Evolutionary conservation across 106 monocot species (phyloP), one percentile per base, ranked within the genome.

Genomic region (Acorus gramineus): DNA sequence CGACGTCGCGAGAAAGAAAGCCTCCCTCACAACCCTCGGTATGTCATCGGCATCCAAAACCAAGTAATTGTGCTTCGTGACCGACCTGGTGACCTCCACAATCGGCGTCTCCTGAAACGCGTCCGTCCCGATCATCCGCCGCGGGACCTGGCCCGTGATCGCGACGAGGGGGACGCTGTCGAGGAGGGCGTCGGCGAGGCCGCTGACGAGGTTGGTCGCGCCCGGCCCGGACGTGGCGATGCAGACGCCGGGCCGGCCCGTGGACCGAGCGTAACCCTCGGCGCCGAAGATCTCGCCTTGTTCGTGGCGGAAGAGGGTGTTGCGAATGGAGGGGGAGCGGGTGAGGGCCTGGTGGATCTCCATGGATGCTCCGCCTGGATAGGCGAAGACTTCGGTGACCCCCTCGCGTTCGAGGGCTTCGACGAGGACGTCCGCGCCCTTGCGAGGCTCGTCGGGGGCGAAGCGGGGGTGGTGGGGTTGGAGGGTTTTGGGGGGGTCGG

Each of bases 311-410:
- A 86, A 77, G 53, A 94, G 77, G 79, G 89, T 81, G 72, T 90
- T 90, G 52, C 62, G 55, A 47, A 94, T 90, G 51, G 61, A 47
- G 1, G 79, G 74, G 45, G 94, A 94, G 28, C 89, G 83, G 55
- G 89, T 89, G 47, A 94, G 86, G 42, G 89, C 93, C 57, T 94
- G 93, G 75, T 94, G 93, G 75, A 94, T 94, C 83, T 89, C 89
- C 86, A 94, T 84, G 63, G 89, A 89, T 9, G 93, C 93, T 47
- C 89, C 93, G 50, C 89, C 93, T 9, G 89, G 93, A 62, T 89
- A 89, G 49, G 89, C 89, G 71, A 94, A 89, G 13, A 94, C 79
- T 47, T 94, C 84, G 11, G 80, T 82, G 47, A 89, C 93, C 10
- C 89, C 86, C 14, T 74, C 86, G 44, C 71, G 76, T 73, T 94